A percentile compares a stretch with the other conserved stretches of the same genome.
These are phyloP conservation scores for Apiospora koreana DNA, from an alignment of 2,329 filamentous ascomycete species.

Conservation along the genomic window DNA sequence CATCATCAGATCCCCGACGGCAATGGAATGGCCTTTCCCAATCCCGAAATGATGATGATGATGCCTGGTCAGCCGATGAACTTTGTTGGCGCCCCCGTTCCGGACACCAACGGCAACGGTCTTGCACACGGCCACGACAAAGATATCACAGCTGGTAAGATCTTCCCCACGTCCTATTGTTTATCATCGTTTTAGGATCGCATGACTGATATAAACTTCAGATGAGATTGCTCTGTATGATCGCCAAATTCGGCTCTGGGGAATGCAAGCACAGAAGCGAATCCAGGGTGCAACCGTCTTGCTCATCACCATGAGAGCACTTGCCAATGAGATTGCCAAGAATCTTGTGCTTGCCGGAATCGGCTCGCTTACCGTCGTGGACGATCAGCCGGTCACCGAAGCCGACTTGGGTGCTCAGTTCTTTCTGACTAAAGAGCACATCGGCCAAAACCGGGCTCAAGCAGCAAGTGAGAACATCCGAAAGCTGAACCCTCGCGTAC, in stretches of 20 bases:
- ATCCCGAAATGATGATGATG: slow-evolving; percentile 15
- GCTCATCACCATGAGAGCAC: slow-evolving; percentile 81
- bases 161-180: not conserved
- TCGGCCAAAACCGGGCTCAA: slow-evolving; percentile 84
- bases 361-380: slow-evolving; percentile 84
- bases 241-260: slow-evolving; percentile 96
- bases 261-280: slow-evolving; percentile 89
- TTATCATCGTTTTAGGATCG: not conserved
- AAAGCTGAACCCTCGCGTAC: slow-evolving; percentile 87
- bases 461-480: slow-evolving; percentile 77
- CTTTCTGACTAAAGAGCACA: slow-evolving; percentile 68
- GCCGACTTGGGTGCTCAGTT: slow-evolving; percentile 83
- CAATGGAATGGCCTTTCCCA: slow-evolving; percentile 15
- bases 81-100: slow-evolving; percentile 3
- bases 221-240: slow-evolving; percentile 98
- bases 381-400: slow-evolving; percentile 73
- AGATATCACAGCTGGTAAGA: slow-evolving; percentile 14
- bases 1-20: slow-evolving; percentile 1
- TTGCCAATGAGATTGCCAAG: slow-evolving; percentile 95
- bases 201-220: slow-evolving; percentile 38
- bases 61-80: slow-evolving; percentile 13
- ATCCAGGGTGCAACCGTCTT: slow-evolving; percentile 89
- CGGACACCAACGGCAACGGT: slow-evolving; percentile 4
- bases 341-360: slow-evolving; percentile 95
- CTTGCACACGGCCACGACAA: not conserved